phyloP scores from a whole-genome alignment of 1,139 yeast genomes.

The Sugiyamaella grinbergsii region DNA sequence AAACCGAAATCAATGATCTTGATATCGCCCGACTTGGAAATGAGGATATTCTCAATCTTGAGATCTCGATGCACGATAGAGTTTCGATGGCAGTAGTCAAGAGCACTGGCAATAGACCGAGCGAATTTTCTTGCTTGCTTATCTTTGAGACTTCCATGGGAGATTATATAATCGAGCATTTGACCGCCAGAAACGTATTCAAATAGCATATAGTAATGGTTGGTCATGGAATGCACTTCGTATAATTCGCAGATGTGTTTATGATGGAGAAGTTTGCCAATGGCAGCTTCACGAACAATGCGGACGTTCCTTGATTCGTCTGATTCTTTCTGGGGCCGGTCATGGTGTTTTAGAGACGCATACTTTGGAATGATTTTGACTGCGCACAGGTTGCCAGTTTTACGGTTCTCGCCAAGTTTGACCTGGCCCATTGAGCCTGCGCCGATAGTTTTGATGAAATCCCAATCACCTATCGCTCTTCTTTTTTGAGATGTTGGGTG shows the following conservation, averaged over 20 bases:
- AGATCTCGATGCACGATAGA: conserved; percentile 96
- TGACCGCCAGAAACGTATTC: conserved; percentile 98
- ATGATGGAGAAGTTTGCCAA: conserved; percentile 86
- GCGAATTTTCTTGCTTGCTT: conserved; percentile 94
- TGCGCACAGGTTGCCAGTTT: conserved; percentile 80
- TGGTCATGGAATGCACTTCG: conserved; percentile 95
- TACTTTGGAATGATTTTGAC: conserved; percentile 52
- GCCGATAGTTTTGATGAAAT: conserved; percentile 90
- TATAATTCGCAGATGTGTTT: conserved; percentile 89
- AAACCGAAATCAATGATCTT: conserved; percentile 96
- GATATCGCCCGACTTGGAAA: conserved; percentile 89
- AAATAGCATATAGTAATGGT: conserved; percentile 94
- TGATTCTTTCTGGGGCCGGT: conserved; percentile 74
- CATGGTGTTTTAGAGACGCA: conserved; percentile 56
- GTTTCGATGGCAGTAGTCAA: conserved; percentile 90
- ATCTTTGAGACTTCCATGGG: conserved; percentile 94
- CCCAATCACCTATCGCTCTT: conserved; percentile 95
- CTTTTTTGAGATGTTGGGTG: conserved; percentile 48
- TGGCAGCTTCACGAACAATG: conserved; percentile 91
- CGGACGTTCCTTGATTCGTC: conserved; percentile 91
- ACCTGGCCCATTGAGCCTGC: conserved; percentile 99
- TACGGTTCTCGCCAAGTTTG: conserved; percentile 82
- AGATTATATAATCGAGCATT: conserved; percentile 93
- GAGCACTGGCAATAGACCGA: conserved; percentile 92
- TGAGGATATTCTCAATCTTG: conserved; percentile 95